Evolutionary conservation across 306 rosid species (phyloP).

Genomic region (Malus asiatica): DNA sequence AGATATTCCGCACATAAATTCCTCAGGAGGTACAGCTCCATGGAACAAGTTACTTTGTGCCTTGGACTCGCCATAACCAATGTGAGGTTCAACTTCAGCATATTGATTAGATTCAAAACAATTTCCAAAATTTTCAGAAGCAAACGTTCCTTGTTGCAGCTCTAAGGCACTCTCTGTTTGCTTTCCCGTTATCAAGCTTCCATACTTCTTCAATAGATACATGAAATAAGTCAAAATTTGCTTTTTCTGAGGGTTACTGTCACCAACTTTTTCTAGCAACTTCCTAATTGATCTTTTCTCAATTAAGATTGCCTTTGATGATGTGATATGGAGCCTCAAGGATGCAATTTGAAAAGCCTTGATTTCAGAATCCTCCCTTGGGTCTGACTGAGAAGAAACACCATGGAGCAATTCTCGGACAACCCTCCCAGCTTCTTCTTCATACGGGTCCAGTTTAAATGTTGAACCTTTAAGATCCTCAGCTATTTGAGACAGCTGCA

Average conservation of each 20-base stretch:
- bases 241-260: constrained; percentile 34
- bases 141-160: constrained; percentile 20
- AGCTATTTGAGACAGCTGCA: constrained; percentile 68
- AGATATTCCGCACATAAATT: constrained; percentile 67
- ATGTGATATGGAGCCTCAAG: constrained; percentile 52
- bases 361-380: constrained; percentile 40
- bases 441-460: constrained; percentile 51
- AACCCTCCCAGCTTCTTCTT: constrained; percentile 65
- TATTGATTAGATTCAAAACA: constrained; percentile 16
- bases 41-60: constrained; percentile 24
- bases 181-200: constrained; percentile 27
- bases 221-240: constrained; percentile 50
- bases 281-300: constrained; percentile 65
- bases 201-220: constrained; percentile 45
- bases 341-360: constrained; percentile 55
- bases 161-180: constrained; percentile 26
- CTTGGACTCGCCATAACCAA: constrained; percentile 13
- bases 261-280: constrained; percentile 36
- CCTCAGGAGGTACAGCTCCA: constrained; percentile 48
- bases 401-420: constrained; percentile 43
- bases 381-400: constrained; percentile 36
- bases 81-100: constrained; percentile 20
- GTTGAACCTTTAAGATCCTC: constrained; percentile 49
- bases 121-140: constrained; percentile 24
- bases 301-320: constrained; percentile 38